phyloP scores from a whole-genome alignment of 257 asterid species.

The Solanum pennellii region DNA sequence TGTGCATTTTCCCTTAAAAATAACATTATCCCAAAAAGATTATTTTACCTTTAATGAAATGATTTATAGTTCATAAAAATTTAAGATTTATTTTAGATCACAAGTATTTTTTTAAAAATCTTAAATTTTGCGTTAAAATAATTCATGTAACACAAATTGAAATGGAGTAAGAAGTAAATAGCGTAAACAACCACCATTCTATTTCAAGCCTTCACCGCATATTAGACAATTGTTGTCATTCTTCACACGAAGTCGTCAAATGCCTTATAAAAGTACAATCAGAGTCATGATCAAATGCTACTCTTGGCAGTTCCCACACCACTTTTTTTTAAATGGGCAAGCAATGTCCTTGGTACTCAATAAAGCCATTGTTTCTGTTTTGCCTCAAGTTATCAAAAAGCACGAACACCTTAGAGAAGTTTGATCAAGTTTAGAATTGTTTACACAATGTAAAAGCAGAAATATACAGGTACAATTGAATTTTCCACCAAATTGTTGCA shows the following conservation, averaged over 20 bases:
- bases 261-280: background rate
- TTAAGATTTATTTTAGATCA: background rate
- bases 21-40: background rate
- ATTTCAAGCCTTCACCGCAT: background rate
- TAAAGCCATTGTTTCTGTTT: background rate
- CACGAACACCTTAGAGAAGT: background rate
- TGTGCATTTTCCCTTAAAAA: no score
- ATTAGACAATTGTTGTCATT: background rate
- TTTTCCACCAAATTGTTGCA: constrained; percentile 18
- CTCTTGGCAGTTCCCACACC: background rate
- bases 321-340: background rate
- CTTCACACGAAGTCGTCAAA: background rate
- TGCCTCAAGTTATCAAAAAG: background rate
- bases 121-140: background rate
- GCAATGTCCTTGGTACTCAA: background rate
- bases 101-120: background rate
- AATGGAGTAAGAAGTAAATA: background rate
- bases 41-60: background rate
- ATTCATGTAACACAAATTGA: background rate
- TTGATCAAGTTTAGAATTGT: background rate
- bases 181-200: background rate
- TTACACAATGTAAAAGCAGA: constrained; percentile 9
- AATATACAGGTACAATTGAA: constrained; percentile 36
- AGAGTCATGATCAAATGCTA: background rate
- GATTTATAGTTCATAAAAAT: background rate